Conservation (phyloP, 2,329 filamentous ascomycete species). For the Talaromyces rugulosus region DNA sequence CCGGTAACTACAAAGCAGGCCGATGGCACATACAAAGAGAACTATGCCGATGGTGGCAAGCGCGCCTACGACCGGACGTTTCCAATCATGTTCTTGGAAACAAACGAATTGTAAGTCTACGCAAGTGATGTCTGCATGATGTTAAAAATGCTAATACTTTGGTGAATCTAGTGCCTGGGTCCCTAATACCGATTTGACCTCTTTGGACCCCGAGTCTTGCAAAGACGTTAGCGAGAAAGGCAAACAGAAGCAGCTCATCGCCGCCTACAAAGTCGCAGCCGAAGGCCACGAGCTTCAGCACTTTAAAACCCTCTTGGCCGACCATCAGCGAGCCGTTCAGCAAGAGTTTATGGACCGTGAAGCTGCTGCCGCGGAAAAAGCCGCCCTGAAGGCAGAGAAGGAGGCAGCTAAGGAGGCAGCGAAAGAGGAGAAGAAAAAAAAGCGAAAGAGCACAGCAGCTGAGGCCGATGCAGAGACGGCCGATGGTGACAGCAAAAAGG, state of each 20-base stretch:
- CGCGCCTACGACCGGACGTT: conserved; percentile 80
- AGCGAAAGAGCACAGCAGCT: conserved; percentile 64
- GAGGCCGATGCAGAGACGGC: conserved; percentile 51
- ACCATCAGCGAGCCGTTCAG: conserved; percentile 54
- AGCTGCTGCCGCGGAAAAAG: conserved; percentile 57
- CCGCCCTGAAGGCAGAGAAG: conserved; percentile 49
- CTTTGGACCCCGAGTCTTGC: conserved; percentile 70
- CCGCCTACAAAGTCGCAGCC: conserved; percentile 74
- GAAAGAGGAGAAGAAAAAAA: conserved; percentile 50
- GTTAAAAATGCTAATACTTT: not conserved
- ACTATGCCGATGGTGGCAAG: conserved; percentile 84
- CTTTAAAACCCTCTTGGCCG: conserved; percentile 73
- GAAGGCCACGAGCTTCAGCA: conserved; percentile 72
- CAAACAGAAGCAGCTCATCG: conserved; percentile 76
- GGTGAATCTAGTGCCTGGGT: conserved; percentile 71
- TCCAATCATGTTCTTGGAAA: conserved; percentile 89
- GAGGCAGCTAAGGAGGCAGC: conserved; percentile 48
- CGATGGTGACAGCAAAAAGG: conserved; percentile 52
- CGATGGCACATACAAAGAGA: conserved; percentile 83
- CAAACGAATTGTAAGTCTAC: conserved; percentile 89
- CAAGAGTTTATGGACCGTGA: conserved; percentile 62
- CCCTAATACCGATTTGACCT: conserved; percentile 73
- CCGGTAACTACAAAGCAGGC: conserved; percentile 77
- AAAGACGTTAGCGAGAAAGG: conserved; percentile 62
- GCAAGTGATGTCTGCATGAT: not conserved